These are phyloP conservation scores for Colletotrichum higginsianum DNA, from an alignment of 2,329 filamentous ascomycete species.

Conservation along the genomic window DNA sequence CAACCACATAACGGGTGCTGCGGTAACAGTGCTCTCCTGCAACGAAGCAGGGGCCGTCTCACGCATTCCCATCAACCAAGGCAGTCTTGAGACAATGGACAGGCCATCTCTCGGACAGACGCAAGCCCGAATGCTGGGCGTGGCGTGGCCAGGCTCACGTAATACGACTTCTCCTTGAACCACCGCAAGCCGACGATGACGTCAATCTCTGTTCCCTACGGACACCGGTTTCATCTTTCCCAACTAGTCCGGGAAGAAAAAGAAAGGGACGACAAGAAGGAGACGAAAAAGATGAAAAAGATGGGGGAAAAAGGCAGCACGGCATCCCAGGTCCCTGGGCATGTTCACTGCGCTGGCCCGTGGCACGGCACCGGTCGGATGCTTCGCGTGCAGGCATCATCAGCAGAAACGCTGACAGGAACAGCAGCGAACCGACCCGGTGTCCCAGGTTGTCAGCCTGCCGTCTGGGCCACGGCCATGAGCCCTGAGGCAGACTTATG, in stretches of 20 bases:
- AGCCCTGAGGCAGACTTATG: constrained; percentile 16
- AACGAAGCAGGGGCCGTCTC: constrained; percentile 30
- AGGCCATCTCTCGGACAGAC: constrained; percentile 10
- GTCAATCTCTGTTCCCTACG: constrained; percentile 18
- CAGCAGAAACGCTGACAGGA: constrained; percentile 40
- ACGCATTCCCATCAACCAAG: constrained; percentile 25
- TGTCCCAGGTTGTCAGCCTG: constrained; percentile 5
- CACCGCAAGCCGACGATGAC: constrained; percentile 25
- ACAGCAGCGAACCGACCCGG: constrained; percentile 14
- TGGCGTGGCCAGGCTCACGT: constrained; percentile 21
- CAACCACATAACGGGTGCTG: constrained; percentile 26
- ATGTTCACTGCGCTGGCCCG: constrained; percentile 24
- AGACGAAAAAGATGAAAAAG: too few species aligned
- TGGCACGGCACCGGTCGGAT: constrained; percentile 29
- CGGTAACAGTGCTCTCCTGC: constrained; percentile 14
- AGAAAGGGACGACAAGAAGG: too few species aligned
- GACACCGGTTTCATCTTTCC: constrained; percentile 35
- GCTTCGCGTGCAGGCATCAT: constrained; percentile 11
- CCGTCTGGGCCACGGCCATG: background rate
- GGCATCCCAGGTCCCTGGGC: constrained; percentile 38
- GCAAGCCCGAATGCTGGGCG: constrained; percentile 6
- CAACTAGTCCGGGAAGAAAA: constrained; percentile 17
- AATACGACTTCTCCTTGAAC: constrained; percentile 21
- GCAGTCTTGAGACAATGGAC: constrained; percentile 12
- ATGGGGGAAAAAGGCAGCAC: background rate